These are phyloP conservation scores for Dryadomyces sulphureus DNA, from an alignment of 2,329 filamentous ascomycete genomes.

Conservation along the genomic window DNA sequence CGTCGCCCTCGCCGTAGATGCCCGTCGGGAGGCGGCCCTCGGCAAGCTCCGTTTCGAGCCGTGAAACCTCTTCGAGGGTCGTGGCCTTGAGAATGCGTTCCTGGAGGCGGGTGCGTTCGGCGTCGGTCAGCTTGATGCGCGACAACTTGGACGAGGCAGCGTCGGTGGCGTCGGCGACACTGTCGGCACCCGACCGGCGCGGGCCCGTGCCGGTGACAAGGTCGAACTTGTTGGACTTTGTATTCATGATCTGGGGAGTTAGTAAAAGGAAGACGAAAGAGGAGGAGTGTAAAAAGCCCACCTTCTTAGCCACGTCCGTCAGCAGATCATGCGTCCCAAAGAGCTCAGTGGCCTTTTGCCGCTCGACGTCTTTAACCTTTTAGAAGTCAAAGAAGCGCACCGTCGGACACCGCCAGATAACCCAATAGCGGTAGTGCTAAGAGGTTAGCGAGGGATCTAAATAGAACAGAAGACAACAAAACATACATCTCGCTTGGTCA, in stretches of 20 bases:
- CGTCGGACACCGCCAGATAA: conserved; percentile 72
- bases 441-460: too few species aligned
- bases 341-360: conserved; percentile 60
- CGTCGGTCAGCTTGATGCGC: conserved; percentile 71
- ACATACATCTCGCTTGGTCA: conserved; percentile 81
- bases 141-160: conserved; percentile 50
- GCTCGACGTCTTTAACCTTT: conserved; percentile 81
- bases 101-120: conserved; percentile 74
- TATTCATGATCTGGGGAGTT: conserved; percentile 53
- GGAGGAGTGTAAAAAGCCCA: too few species aligned
- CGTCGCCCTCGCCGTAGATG: conserved; percentile 40
- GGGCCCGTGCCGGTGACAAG: conserved; percentile 20
- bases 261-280: not conserved
- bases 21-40: conserved; percentile 74
- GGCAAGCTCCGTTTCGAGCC: conserved; percentile 78
- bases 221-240: conserved; percentile 67
- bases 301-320: conserved; percentile 63
- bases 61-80: conserved; percentile 78
- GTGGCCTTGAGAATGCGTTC: conserved; percentile 79
- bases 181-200: conserved; percentile 19
- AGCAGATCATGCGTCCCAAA: conserved; percentile 72
- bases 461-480: too few species aligned
- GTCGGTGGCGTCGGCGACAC: conserved; percentile 12
- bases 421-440: conserved; percentile 91
- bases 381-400: conserved; percentile 86